Percentiles rank a stretch among this genome's conserved stretches.
Conservation (phyloP, 1,139 yeast species). For the Nematodospora anomalae region DNA sequence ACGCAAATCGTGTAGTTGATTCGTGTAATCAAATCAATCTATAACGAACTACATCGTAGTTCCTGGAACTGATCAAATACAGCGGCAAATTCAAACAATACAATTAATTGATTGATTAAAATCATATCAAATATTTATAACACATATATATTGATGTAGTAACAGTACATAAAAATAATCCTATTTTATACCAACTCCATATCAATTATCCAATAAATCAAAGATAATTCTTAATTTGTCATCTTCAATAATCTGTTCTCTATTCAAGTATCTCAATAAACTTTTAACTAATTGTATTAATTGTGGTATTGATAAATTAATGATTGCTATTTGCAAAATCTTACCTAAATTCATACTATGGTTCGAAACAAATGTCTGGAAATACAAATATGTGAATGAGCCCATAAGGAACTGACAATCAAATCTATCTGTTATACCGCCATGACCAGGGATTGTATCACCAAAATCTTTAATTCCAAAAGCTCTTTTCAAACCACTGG, state of each 20-base stretch:
- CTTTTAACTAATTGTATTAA: slow-evolving; percentile 62
- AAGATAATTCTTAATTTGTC: slow-evolving; percentile 27
- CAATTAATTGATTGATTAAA: slow-evolving; percentile 1
- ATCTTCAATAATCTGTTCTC: slow-evolving; percentile 48
- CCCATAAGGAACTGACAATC: slow-evolving; percentile 99
- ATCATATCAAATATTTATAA: not conserved
- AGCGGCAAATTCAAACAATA: too few relatives aligned
- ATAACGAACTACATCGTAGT: too few relatives aligned
- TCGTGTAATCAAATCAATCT: too few relatives aligned
- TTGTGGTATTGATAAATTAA: slow-evolving; percentile 67
- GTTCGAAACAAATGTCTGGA: slow-evolving; percentile 84
- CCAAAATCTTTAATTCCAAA: slow-evolving; percentile 66
- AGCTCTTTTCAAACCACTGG: slow-evolving; percentile 96
- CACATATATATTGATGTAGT: too few relatives aligned
- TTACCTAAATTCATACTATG: slow-evolving; percentile 71
- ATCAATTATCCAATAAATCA: slow-evolving; percentile 27
- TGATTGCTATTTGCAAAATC: slow-evolving; percentile 71
- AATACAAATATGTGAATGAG: slow-evolving; percentile 86
- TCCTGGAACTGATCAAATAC: too few relatives aligned
- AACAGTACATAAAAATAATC: not conserved
- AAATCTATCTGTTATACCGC: slow-evolving; percentile 96
- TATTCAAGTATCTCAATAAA: slow-evolving; percentile 61
- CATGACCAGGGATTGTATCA: slow-evolving; percentile 70
- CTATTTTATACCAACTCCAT: not conserved
- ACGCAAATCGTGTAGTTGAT: too few relatives aligned